A percentile compares a stretch with the other conserved stretches of the same genome.
These are phyloP conservation scores for Moesziomyces antarcticus DNA, from an alignment of 1,284 basidiomycete genomes.

Conservation along the genomic window DNA sequence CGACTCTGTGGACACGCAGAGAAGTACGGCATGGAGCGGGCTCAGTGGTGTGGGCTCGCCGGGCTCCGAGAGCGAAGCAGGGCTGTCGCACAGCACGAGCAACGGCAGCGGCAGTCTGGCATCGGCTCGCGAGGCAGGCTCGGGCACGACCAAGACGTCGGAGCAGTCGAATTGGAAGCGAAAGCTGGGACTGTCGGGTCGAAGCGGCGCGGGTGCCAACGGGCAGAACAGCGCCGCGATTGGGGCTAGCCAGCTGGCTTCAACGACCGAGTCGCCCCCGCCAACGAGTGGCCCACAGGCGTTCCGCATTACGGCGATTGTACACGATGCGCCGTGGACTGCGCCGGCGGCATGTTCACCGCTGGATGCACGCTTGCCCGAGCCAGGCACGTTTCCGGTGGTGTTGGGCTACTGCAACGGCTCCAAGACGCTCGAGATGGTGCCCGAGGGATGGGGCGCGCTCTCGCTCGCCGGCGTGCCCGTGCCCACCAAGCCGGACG, in stretches of 20 bases:
- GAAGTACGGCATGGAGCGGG: not conserved
- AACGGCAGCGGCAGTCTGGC: constrained; percentile 14
- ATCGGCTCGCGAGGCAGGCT: constrained; percentile 9
- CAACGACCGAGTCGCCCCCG: not conserved
- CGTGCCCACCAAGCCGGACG: constrained; percentile 15
- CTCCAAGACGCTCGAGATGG: constrained; percentile 38
- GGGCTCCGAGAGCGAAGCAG: constrained; percentile 6
- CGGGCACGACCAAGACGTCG: constrained; percentile 7
- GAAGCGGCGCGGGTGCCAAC: not conserved
- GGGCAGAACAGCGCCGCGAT: not conserved
- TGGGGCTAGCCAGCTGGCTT: not conserved
- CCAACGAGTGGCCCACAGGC: constrained; percentile 9
- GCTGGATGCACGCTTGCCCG: constrained; percentile 36
- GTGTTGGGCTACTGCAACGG: constrained; percentile 54
- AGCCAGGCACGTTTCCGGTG: constrained; percentile 47
- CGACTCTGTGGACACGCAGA: constrained; percentile 5
- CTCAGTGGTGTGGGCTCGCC: constrained; percentile 11
- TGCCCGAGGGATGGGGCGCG: constrained; percentile 51
- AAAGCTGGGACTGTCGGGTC: constrained; percentile 28
- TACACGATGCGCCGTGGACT: constrained; percentile 41
- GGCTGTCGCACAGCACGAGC: constrained; percentile 25
- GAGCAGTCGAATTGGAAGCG: constrained; percentile 40
- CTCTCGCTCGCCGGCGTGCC: constrained; percentile 27
- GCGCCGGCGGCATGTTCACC: constrained; percentile 1
- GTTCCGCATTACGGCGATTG: constrained; percentile 48